Evolutionary conservation across 176 grass and related monocot genomes (phyloP).

Genomic region (Zea luxurians): DNA sequence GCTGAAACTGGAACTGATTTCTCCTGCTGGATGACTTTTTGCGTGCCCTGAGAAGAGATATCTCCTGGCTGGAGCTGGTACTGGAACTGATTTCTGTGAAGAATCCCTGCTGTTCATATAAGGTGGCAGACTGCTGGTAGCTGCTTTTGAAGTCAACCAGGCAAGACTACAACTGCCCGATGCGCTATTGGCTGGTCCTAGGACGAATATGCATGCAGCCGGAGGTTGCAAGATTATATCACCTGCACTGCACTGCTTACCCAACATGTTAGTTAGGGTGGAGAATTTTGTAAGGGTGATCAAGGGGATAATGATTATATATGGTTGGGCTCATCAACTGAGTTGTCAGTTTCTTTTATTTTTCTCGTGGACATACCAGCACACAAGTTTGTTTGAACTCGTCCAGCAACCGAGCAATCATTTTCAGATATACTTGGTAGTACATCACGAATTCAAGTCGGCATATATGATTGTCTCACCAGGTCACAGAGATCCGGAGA

Average conservation of each 20-base stretch:
- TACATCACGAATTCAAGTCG: too few relatives aligned
- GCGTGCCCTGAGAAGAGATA: not conserved
- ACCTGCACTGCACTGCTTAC: not conserved
- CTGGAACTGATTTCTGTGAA: slow-evolving; percentile 8
- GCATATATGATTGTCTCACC: too few relatives aligned
- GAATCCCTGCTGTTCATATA: not conserved
- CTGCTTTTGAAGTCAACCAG: not conserved
- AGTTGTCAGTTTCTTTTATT: not conserved
- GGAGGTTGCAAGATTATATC: not conserved
- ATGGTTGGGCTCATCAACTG: not conserved
- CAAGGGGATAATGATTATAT: not conserved
- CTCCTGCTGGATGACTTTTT: not conserved
- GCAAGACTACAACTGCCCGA: not conserved
- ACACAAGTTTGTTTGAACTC: not conserved
- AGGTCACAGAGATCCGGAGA: too few relatives aligned
- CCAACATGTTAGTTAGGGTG: not conserved
- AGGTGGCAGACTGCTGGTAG: not conserved
- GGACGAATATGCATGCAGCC: not conserved
- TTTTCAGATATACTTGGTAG: not conserved
- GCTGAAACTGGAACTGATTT: not conserved
- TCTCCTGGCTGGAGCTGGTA: not conserved
- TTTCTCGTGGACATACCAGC: not conserved
- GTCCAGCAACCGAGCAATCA: not conserved
- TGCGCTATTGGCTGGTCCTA: not conserved
- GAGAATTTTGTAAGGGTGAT: not conserved